A percentile compares a stretch with the other conserved stretches of the same genome.
Conservation (phyloP, 2,329 filamentous ascomycete species). For the Nothomitra cinnamomea region DNA sequence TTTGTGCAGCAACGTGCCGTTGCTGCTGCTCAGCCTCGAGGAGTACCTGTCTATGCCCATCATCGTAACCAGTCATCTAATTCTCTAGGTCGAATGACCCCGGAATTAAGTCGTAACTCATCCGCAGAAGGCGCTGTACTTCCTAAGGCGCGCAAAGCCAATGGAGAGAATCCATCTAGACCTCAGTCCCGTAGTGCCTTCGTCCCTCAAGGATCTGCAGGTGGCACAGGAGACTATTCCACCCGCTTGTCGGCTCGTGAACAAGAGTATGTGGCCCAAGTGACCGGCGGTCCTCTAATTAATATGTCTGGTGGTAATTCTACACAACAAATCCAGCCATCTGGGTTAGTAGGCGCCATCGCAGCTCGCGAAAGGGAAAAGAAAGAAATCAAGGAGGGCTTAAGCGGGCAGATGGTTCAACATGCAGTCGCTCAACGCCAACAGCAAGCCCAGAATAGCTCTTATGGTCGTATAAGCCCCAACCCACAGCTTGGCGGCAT, state of each 20-base stretch:
- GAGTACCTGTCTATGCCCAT: conserved; percentile 40
- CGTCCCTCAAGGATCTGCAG: conserved; percentile 5
- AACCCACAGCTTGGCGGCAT: background rate
- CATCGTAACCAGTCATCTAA: conserved; percentile 40
- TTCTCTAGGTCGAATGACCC: conserved; percentile 16
- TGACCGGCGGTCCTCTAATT: conserved; percentile 63
- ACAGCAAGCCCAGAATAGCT: conserved; percentile 23
- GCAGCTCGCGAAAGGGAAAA: conserved; percentile 66
- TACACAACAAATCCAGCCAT: conserved; percentile 33
- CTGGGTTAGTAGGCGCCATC: conserved; percentile 61
- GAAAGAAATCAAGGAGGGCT: conserved; percentile 48
- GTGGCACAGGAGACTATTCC: conserved; percentile 27
- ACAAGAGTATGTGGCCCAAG: conserved; percentile 71
- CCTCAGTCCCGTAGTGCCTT: conserved; percentile 42
- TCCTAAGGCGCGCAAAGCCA: background rate
- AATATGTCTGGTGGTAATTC: conserved; percentile 40
- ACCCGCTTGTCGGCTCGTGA: conserved; percentile 64
- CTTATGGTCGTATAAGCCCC: background rate
- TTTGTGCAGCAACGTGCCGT: conserved; percentile 66
- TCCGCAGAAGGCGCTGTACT: background rate
- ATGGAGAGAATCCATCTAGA: conserved; percentile 14
- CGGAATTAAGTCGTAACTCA: conserved; percentile 12
- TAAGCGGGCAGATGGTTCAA: conserved; percentile 54
- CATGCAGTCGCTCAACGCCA: conserved; percentile 55
- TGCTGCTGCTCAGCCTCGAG: conserved; percentile 21